Evolutionary conservation across 1,139 yeast genomes (phyloP).

Genomic region (Protomyces arabidopsidicola): DNA sequence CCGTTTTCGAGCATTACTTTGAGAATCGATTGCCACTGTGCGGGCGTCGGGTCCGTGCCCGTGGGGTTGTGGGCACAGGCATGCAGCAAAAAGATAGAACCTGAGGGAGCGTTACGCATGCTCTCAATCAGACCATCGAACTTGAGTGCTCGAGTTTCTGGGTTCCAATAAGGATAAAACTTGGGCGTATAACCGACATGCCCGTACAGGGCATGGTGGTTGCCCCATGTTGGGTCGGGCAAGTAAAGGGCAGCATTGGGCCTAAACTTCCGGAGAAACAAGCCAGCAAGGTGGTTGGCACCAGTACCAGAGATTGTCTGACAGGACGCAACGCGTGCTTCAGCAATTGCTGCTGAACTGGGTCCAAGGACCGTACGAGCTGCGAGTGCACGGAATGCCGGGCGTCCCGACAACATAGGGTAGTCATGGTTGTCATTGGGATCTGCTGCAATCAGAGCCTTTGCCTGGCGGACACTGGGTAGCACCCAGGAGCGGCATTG

Average conservation of each 20-base stretch:
- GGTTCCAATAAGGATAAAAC: constrained; percentile 75
- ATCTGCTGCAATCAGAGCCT: constrained; percentile 51
- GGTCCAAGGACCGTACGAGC: constrained; percentile 73
- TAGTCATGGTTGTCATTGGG: constrained; percentile 84
- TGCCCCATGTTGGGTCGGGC: constrained; percentile 95
- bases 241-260: constrained; percentile 52
- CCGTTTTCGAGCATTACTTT: constrained; percentile 53
- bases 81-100: constrained; percentile 69
- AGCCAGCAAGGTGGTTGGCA: constrained; percentile 83
- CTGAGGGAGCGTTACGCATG: constrained; percentile 41
- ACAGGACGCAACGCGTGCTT: constrained; percentile 46
- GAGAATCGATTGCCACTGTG: constrained; percentile 73
- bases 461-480: constrained; percentile 75
- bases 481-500: constrained; percentile 82
- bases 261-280: constrained; percentile 52
- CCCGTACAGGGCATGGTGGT: constrained; percentile 77
- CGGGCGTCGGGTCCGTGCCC: constrained; percentile 78
- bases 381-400: constrained; percentile 63
- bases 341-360: constrained; percentile 29
- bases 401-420: constrained; percentile 73
- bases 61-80: constrained; percentile 98
- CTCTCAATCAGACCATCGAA: constrained; percentile 44
- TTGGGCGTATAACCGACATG: constrained; percentile 57
- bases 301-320: constrained; percentile 96
- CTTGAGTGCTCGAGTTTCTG: constrained; percentile 58